Evolutionary conservation across 2,329 filamentous ascomycete species (phyloP), one percentile per base, ranked within the genome.

Genomic region (Aureobasidium mangrovei): DNA sequence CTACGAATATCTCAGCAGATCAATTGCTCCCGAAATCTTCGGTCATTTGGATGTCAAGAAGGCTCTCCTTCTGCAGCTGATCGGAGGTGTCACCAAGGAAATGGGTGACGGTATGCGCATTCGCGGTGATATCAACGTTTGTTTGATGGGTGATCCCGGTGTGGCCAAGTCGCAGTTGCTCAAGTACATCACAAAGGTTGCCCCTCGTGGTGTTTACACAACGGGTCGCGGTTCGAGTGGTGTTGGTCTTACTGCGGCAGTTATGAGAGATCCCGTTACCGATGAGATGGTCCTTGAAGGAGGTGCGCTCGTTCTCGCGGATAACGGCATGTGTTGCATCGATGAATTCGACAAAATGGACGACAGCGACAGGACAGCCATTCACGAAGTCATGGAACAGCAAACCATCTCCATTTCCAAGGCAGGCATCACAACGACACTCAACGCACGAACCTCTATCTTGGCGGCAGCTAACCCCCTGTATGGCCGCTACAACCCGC

Each of bases 21-120:
- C 93, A 0, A 98, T 98, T 64, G 93, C 93, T 0, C 93, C 93
- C 2, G 93, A 98, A 71, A 98, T 98, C 57, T 98, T 85, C 65
- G 93, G 93, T 29, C 93, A 98, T 67, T 76, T 94, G 26, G 93
- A 98, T 68, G 93, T 98, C 48, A 98, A 98, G 77, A 98, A 98
- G 71, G 93, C 93, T 1, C 81, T 98, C 9, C 80, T 98, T n/a
- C 78, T 98, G 4, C 83, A 97, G 31, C 81, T 98, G 33, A 95
- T 98, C 60, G 93, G 93, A 58, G 93, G 93, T 74, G 91, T 96
- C 1, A 93, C 84, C 3, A 98, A 98, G 72, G 85, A 93, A 65
- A 94, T 97, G 80, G 90, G 90, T 51, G 93, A 98, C 65, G 93
- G 93, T 57, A 97, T 98, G 93, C 86, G 90, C 65, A 98, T 98